Base-by-base conservation (phyloP, 257 asterid species). In the Haberlea rhodopensis region DNA sequence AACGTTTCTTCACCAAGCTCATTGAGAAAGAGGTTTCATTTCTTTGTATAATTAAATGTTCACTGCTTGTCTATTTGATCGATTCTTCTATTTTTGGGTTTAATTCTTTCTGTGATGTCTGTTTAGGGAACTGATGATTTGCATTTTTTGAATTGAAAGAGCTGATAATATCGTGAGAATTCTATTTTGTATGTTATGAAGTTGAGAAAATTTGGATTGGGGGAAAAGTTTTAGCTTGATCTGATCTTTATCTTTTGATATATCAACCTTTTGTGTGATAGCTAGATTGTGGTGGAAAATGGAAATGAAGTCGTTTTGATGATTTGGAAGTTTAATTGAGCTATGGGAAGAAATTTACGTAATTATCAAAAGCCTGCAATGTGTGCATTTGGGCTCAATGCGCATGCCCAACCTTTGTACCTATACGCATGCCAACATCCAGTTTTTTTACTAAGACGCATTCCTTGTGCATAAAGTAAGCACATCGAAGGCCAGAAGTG, bases 1-100 rank as follows among this genome's bases (percentile, higher is more conserved):
- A 92, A 53, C 95, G 95, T 51, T 85, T 86, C 84, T 92, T 92
- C 86, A 66, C 95, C 66, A 92, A 89, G 67, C 91, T 89, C 74
- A 81, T 89, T 56, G 96, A 92, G 75, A 92, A 82, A 72, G 97
- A 87, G 95, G 98, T 89, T 28, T 51, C 3, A 29, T 34, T 29
- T 37, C 51, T 40, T 34, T 65, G 21, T 37, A 7, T 18, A 10
- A 40, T 61, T 62, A 45, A 25, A 57, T 46, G 27, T 18, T 21
- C 26, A 18, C 21, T 52, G 25, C 5, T 66, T 51, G 32, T 24
- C 3, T 21, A 22, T 6, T 5, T 8, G 25, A 11, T 64, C 16
- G 9, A 34, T 40, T 67, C 21, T 46, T 34, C 8, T 8, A 37
- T 57, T 61, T 45, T 61, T 49, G 60, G 28, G 20, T 65, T 19